These are phyloP conservation scores for Cyanidiococcus yangmingshanensis DNA, from an alignment of 23 red algal genomes.

Conservation along the genomic window DNA sequence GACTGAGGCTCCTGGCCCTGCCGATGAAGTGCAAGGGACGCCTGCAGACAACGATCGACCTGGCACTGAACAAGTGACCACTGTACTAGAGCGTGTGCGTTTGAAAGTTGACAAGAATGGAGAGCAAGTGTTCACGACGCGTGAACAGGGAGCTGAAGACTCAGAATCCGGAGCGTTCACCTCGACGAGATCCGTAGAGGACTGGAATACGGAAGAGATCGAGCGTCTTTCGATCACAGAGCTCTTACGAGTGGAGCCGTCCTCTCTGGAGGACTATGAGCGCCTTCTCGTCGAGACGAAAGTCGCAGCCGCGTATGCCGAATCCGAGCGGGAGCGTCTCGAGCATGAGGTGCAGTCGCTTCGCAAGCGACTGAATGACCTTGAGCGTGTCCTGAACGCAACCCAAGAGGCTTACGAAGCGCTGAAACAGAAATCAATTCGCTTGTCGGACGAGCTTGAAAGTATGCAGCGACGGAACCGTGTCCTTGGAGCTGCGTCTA, in stretches of 20 bases:
- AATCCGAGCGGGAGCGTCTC: slow-evolving; percentile 8
- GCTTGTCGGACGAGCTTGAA: background rate
- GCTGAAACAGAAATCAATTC: background rate
- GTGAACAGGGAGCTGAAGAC: too few species aligned
- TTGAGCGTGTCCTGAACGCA: background rate
- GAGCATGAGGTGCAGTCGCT: slow-evolving; percentile 6
- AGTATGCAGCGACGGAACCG: background rate
- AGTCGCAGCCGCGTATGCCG: slow-evolving; percentile 13
- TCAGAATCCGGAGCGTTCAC: too few species aligned
- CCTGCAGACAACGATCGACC: too few species aligned
- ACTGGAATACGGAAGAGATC: background rate
- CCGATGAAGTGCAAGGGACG: too few species aligned
- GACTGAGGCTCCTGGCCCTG: too few species aligned
- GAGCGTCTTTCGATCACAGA: slow-evolving; percentile 1
- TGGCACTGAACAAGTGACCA: too few species aligned
- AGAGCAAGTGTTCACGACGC: too few species aligned
- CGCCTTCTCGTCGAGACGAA: slow-evolving; percentile 3
- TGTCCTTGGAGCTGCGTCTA: background rate
- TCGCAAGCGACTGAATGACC: background rate
- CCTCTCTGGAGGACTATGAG: background rate
- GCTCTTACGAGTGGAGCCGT: background rate
- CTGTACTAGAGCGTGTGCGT: too few species aligned
- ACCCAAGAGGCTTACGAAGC: slow-evolving; percentile 10
- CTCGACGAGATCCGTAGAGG: background rate
- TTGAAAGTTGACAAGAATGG: too few species aligned